Conservation (phyloP, 2,329 filamentous ascomycete genomes). For the Tolypocladium cylindrosporum region DNA sequence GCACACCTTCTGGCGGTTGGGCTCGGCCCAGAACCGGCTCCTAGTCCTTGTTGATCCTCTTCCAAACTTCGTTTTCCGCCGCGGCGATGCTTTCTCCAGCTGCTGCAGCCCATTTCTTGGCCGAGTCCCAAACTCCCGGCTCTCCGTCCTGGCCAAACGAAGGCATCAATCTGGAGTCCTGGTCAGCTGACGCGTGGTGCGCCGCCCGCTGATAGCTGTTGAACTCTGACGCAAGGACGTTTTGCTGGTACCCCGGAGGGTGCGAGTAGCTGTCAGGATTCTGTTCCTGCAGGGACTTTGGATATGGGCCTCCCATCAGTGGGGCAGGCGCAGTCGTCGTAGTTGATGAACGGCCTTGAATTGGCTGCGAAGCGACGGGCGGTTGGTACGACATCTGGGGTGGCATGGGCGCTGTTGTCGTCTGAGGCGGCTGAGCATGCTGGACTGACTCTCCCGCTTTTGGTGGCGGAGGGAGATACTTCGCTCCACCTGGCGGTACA, state of each 20-base stretch:
- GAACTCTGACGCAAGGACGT: constrained; percentile 41
- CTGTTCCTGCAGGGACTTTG: constrained; percentile 16
- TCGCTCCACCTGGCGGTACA: constrained; percentile 21
- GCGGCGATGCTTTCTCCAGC: constrained; percentile 48
- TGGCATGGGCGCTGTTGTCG: constrained; percentile 33
- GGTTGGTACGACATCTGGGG: constrained; percentile 40
- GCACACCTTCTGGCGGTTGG: background rate
- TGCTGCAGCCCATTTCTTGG: constrained; percentile 46
- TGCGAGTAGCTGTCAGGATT: constrained; percentile 26
- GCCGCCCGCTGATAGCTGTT: constrained; percentile 35
- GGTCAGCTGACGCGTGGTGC: constrained; percentile 22
- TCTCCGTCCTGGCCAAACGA: constrained; percentile 21
- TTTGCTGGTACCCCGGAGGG: constrained; percentile 47
- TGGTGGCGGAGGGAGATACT: constrained; percentile 37
- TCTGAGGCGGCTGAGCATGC: constrained; percentile 18
- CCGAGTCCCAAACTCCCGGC: constrained; percentile 42
- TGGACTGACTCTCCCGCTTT: constrained; percentile 35
- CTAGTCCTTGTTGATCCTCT: constrained; percentile 49
- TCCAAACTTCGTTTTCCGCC: constrained; percentile 53
- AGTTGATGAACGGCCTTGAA: constrained; percentile 36
- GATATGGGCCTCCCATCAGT: constrained; percentile 13
- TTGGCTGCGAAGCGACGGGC: constrained; percentile 28
- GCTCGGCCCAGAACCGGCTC: background rate
- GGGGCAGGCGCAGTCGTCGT: constrained; percentile 20
- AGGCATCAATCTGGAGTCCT: constrained; percentile 5